Percentiles rank a stretch among this genome's conserved stretches.
phyloP scores from a whole-genome alignment of 2,329 filamentous ascomycete species.

The Metarhizium sp. region DNA sequence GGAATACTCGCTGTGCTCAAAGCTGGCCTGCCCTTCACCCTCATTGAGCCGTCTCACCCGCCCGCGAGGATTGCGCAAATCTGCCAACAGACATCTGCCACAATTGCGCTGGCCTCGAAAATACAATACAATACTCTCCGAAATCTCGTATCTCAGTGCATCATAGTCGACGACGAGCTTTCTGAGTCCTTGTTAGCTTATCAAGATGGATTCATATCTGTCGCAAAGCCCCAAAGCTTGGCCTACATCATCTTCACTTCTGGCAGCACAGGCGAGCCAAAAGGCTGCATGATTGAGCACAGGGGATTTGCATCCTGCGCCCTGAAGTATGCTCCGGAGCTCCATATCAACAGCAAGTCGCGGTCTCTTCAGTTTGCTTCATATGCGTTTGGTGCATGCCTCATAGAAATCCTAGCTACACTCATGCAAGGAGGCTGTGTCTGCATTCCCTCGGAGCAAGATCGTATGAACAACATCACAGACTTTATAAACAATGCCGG shows the following conservation, averaged over 20 bases:
- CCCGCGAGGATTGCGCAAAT: background rate
- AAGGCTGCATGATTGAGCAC: conserved; percentile 4
- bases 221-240: too few species aligned
- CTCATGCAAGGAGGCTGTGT: conserved; percentile 5
- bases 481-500: background rate
- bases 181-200: background rate
- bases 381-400: conserved; percentile 4
- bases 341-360: background rate
- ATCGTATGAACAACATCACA: background rate
- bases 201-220: background rate
- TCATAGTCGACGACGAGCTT: too few species aligned
- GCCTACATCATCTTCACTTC: conserved; percentile 6
- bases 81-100: background rate
- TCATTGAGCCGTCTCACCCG: conserved; percentile 5
- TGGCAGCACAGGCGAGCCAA: conserved; percentile 4
- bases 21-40: conserved; percentile 9
- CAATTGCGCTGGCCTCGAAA: background rate
- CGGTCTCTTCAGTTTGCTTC: conserved; percentile 2
- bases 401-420: conserved; percentile 1
- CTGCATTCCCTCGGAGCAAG: conserved; percentile 4
- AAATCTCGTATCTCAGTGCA: too few species aligned
- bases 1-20: conserved; percentile 11
- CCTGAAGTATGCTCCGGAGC: background rate
- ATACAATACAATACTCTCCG: background rate
- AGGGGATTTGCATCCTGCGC: background rate